Percentiles rank a stretch among this genome's conserved stretches.
These are phyloP conservation scores for Stephanodiscus triporus DNA, from an alignment of 108 stramenopile species.

Conservation along the genomic window DNA sequence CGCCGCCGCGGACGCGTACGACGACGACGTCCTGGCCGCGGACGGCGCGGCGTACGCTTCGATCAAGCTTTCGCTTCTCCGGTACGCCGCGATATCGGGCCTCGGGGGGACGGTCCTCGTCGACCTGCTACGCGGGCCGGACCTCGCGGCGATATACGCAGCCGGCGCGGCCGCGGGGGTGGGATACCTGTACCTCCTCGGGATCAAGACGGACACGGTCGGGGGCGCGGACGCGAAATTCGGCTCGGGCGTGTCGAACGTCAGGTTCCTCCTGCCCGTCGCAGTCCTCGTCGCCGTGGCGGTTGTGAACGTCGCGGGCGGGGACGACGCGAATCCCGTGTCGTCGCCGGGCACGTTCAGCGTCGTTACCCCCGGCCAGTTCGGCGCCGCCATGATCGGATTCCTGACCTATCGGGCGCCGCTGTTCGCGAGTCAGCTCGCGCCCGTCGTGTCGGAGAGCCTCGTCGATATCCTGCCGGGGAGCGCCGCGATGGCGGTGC, in stretches of 20 bases:
- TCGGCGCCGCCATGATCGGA: constrained; percentile 76
- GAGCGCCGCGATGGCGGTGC: constrained; percentile 38
- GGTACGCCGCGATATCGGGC: constrained; percentile 64
- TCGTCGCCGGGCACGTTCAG: constrained; percentile 45
- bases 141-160: constrained; percentile 67
- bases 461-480: constrained; percentile 44
- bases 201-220: constrained; percentile 81
- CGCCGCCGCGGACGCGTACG: constrained; percentile 45
- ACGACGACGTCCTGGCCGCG: constrained; percentile 50
- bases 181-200: constrained; percentile 72
- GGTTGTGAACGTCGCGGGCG: constrained; percentile 57
- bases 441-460: constrained; percentile 57
- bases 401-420: constrained; percentile 87
- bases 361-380: constrained; percentile 73
- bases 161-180: constrained; percentile 71
- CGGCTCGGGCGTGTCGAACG: constrained; percentile 62
- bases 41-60: constrained; percentile 58
- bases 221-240: constrained; percentile 52
- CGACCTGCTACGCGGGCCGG: constrained; percentile 54
- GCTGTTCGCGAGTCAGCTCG: constrained; percentile 69
- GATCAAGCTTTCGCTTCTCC: constrained; percentile 62
- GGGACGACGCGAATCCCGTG: constrained; percentile 46
- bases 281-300: constrained; percentile 71
- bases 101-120: constrained; percentile 57
- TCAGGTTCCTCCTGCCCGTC: constrained; percentile 73